phyloP scores from a whole-genome alignment of 768 basidiomycete genomes.

The Kwoniella sp. region DNA sequence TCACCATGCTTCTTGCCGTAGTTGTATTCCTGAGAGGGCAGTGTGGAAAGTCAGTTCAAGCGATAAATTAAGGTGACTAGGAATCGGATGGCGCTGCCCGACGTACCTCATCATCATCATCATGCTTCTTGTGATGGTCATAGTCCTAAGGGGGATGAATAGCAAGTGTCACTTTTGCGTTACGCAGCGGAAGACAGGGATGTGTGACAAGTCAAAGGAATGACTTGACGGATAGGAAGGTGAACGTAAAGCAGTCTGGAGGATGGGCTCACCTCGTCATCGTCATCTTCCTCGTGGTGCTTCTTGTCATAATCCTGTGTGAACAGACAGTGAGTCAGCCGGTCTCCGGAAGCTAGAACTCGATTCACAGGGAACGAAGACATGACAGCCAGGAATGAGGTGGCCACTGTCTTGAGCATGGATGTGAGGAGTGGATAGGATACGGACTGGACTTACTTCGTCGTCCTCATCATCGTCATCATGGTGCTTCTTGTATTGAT shows the following conservation, averaged over 20 bases:
- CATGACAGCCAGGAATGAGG: no score
- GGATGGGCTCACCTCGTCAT: background rate
- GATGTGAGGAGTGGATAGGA: background rate
- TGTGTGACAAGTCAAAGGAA: background rate
- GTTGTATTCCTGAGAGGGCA: no score
- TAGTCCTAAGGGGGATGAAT: background rate
- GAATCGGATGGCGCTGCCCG: no score
- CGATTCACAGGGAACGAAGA: no score
- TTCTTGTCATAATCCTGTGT: background rate
- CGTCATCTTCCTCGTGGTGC: background rate
- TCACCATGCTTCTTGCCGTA: background rate
- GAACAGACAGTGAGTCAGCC: no score
- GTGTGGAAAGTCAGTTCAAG: no score
- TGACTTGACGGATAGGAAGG: background rate
- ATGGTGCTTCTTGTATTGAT: background rate
- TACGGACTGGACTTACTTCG: slow-evolving; percentile 6
- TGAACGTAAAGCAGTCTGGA: no score
- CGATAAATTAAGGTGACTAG: no score
- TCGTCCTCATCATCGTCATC: background rate
- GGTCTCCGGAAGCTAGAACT: no score
- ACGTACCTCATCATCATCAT: slow-evolving; percentile 2
- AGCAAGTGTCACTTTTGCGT: no score
- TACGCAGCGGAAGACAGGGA: no score
- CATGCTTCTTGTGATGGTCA: background rate
- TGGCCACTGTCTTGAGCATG: no score